phyloP scores from a whole-genome alignment of 495 filamentous ascomycete species.

The Hypoxylon fuscum region DNA sequence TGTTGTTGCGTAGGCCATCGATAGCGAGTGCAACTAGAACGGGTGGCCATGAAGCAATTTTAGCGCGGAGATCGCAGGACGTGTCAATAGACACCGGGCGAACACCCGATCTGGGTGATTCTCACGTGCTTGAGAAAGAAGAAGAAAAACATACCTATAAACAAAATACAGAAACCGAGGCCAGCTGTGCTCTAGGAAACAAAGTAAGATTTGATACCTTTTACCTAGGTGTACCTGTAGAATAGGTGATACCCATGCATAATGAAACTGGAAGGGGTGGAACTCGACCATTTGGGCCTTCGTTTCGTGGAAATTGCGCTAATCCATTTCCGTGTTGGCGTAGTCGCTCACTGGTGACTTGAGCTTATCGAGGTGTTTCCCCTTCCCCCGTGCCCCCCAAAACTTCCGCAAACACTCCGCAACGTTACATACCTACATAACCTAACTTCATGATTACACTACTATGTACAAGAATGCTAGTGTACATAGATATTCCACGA shows the following conservation, averaged over 20 bases:
- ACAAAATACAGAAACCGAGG: background rate
- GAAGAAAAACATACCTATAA: constrained; percentile 15
- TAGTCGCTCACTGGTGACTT: background rate
- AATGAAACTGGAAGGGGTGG: too few relatives aligned
- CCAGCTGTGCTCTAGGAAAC: background rate
- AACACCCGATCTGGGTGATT: constrained; percentile 20
- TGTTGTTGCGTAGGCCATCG: constrained; percentile 18
- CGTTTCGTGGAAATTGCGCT: too few relatives aligned
- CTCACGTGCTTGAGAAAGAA: constrained; percentile 9
- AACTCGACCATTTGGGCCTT: too few relatives aligned
- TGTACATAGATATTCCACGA: constrained; percentile 18
- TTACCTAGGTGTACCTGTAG: too few relatives aligned
- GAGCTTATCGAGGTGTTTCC: background rate
- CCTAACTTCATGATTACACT: constrained; percentile 18
- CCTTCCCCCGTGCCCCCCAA: background rate
- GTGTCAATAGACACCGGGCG: constrained; percentile 13
- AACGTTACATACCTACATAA: too few relatives aligned
- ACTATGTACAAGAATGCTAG: constrained; percentile 24
- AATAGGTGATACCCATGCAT: too few relatives aligned
- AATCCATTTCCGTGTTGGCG: too few relatives aligned
- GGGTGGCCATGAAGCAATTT: constrained; percentile 3
- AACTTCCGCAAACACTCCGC: constrained; percentile 38
- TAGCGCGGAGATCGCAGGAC: constrained; percentile 7
- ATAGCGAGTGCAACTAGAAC: constrained; percentile 7
- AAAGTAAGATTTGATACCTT: too few relatives aligned